phyloP scores from a whole-genome alignment of 345 rosid species.

The Adansonia digitata region DNA sequence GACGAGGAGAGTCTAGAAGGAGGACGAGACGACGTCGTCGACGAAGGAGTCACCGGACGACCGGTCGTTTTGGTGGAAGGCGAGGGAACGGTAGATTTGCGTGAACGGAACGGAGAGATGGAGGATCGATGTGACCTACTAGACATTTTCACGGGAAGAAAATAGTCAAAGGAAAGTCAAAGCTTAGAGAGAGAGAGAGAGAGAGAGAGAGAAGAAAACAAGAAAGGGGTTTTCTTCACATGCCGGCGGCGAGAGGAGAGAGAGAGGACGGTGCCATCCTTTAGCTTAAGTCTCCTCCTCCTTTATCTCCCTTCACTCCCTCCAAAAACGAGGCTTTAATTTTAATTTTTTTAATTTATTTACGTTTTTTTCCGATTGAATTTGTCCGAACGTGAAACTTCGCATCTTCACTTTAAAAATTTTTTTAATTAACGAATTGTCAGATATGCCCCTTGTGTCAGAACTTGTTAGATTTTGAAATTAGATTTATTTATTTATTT shows the following conservation, averaged over 20 bases:
- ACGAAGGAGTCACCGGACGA: conserved; percentile 48
- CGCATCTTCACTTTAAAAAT: not conserved
- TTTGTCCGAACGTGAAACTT: not conserved
- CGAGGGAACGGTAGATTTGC: conserved; percentile 49
- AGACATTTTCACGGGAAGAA: conserved; percentile 38
- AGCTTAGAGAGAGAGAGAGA: conserved; percentile 4
- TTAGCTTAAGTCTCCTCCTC: not conserved
- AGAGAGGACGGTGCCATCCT: conserved; percentile 26
- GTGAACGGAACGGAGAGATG: conserved; percentile 84
- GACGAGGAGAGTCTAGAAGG: conserved; percentile 44
- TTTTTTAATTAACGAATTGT: not conserved
- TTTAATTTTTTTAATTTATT: not conserved
- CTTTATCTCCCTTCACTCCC: conserved; percentile 19
- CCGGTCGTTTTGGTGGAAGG: conserved; percentile 23
- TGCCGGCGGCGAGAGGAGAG: conserved; percentile 24
- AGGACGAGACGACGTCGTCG: conserved; percentile 35
- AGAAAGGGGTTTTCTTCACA: conserved; percentile 21
- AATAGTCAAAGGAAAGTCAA: conserved; percentile 3
- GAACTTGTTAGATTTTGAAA: too few species aligned
- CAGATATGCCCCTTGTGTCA: conserved; percentile 10
- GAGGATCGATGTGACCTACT: conserved; percentile 57
- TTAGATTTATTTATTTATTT: too few species aligned
- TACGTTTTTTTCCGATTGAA: not conserved
- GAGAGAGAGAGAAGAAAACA: not conserved
- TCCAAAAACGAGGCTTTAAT: conserved; percentile 25